These are phyloP conservation scores for Isabelozyma pseudorhagii DNA, from an alignment of 805 yeast genomes.

Conservation along the genomic window DNA sequence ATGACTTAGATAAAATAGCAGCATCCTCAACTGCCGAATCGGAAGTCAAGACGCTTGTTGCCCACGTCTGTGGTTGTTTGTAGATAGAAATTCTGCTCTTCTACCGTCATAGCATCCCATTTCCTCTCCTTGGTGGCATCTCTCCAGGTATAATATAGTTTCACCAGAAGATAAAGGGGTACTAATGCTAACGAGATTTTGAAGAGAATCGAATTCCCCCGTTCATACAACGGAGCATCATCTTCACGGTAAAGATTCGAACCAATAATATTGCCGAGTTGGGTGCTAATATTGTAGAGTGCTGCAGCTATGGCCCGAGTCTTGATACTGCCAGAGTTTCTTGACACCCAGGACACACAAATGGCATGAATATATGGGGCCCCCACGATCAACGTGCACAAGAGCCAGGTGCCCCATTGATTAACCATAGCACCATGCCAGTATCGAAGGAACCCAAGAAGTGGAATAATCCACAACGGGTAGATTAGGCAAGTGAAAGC, in stretches of 20 bases:
- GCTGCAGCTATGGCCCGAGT: constrained; percentile 28
- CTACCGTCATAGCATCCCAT: constrained; percentile 17
- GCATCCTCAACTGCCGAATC: constrained; percentile 13
- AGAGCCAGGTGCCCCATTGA: constrained; percentile 42
- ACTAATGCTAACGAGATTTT: constrained; percentile 15
- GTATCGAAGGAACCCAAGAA: constrained; percentile 30
- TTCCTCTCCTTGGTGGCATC: constrained; percentile 12
- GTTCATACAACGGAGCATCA: constrained; percentile 24
- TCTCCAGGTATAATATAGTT: constrained; percentile 20
- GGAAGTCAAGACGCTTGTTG: constrained; percentile 21
- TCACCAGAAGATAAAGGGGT: constrained; percentile 15
- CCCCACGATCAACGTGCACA: constrained; percentile 25
- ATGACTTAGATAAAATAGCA: background rate
- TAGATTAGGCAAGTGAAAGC: constrained; percentile 15
- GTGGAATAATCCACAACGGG: constrained; percentile 31
- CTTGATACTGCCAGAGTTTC: constrained; percentile 21
- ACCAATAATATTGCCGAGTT: constrained; percentile 21
- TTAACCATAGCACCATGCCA: constrained; percentile 40
- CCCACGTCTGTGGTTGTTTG: constrained; percentile 16
- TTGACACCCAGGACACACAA: constrained; percentile 25
- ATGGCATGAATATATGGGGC: constrained; percentile 22
- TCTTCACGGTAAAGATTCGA: constrained; percentile 22
- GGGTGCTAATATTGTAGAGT: constrained; percentile 23
- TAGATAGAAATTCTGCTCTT: constrained; percentile 14
- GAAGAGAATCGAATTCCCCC: constrained; percentile 24